Evolutionary conservation across 441 rosid genomes (phyloP).

Genomic region (Viola pubescens): DNA sequence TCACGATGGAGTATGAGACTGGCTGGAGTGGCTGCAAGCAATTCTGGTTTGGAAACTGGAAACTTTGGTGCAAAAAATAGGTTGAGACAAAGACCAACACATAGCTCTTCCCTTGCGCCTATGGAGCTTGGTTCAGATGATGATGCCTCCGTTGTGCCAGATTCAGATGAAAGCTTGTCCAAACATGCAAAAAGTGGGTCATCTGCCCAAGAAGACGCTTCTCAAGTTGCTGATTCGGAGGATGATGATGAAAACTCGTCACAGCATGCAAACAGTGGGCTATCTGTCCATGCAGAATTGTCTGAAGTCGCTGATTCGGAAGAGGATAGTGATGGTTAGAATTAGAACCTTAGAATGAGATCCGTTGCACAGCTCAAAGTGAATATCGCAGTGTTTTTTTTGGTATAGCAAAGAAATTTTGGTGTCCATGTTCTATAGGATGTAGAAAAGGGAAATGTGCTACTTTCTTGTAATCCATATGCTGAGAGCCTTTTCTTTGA

Average conservation of each 20-base stretch:
- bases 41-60: constrained; percentile 24
- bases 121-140: constrained; percentile 38
- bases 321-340: constrained; percentile 15
- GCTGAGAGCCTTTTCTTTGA: no score
- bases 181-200: no score
- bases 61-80: constrained; percentile 34
- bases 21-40: constrained; percentile 23
- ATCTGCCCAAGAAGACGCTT: no score
- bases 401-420: constrained; percentile 18
- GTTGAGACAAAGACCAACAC: constrained; percentile 49
- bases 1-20: constrained; percentile 30
- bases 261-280: constrained; percentile 5
- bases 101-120: constrained; percentile 43
- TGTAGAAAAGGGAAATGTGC: constrained; percentile 1
- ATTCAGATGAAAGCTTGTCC: not conserved
- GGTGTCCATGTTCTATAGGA: not conserved
- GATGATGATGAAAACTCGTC: constrained; percentile 31
- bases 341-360: not conserved
- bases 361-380: not conserved
- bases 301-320: constrained; percentile 17
- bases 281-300: constrained; percentile 14
- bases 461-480: not conserved
- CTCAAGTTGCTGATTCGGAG: constrained; percentile 34
- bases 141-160: constrained; percentile 10
- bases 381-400: constrained; percentile 1